phyloP scores from a whole-genome alignment of 129 eudicot species.

The Glebionis coronaria region DNA sequence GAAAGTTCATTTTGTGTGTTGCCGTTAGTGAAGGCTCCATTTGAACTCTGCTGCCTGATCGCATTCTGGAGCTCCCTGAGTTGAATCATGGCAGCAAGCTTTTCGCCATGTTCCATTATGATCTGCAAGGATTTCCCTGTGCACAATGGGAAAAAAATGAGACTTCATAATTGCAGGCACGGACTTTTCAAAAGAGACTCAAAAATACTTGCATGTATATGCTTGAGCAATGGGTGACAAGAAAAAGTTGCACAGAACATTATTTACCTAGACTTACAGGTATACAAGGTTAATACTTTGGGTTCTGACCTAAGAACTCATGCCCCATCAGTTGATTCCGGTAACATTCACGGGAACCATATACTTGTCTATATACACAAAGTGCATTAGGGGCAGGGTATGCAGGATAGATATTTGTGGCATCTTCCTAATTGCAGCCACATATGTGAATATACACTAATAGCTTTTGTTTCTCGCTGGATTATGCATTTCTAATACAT shows the following conservation, averaged over 20 bases:
- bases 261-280: conserved; percentile 11
- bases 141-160: conserved; percentile 3
- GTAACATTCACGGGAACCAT: not conserved
- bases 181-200: conserved; percentile 3
- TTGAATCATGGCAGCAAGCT: conserved; percentile 83
- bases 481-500: not conserved
- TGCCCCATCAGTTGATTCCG: no score
- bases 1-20: conserved; percentile 47
- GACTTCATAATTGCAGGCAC: not conserved
- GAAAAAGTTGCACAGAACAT: not conserved
- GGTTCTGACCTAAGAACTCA: not conserved
- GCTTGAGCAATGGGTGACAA: not conserved
- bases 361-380: not conserved
- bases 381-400: not conserved
- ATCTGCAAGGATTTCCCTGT: conserved; percentile 82
- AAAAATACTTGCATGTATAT: conserved; percentile 7
- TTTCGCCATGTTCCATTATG: conserved; percentile 95
- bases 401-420: not conserved
- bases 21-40: conserved; percentile 41
- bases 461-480: no score
- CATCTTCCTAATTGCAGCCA: not conserved
- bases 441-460: no score
- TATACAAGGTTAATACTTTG: not conserved
- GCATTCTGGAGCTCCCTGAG: conserved; percentile 73
- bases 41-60: conserved; percentile 52